Evolutionary conservation across 2,329 filamentous ascomycete genomes (phyloP).

Genomic region (Pseudogymnoascus sp.): DNA sequence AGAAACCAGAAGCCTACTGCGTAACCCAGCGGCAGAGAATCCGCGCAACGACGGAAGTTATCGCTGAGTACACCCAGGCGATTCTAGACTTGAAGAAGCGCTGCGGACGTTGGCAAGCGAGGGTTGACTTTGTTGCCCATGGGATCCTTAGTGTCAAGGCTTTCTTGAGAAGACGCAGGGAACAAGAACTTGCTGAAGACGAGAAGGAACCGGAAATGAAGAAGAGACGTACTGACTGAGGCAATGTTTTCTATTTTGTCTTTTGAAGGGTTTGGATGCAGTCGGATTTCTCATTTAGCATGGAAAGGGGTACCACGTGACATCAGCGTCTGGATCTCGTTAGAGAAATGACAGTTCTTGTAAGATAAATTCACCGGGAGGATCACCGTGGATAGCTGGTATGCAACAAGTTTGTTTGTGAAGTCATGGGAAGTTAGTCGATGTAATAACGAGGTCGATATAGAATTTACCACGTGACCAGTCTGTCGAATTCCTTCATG

Average conservation of each 20-base stretch:
- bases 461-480: not conserved
- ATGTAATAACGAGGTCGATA: too few relatives aligned
- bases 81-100: not conserved
- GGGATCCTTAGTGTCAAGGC: not conserved
- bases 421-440: not conserved
- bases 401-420: not conserved
- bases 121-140: not conserved
- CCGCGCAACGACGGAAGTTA: not conserved
- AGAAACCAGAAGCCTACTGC: not conserved
- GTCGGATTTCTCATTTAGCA: not conserved
- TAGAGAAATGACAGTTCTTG: not conserved
- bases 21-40: not conserved
- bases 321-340: not conserved
- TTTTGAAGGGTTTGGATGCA: not conserved
- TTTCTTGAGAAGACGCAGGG: not conserved
- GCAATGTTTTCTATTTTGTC: not conserved
- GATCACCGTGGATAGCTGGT: not conserved
- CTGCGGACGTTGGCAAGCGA: not conserved
- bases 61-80: not conserved
- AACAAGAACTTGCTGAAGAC: not conserved
- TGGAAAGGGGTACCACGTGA: not conserved
- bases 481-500: not conserved
- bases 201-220: not conserved
- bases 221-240: not conserved
- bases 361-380: not conserved